Percentiles rank a stretch among this genome's conserved stretches.
phyloP scores from a whole-genome alignment of 2,329 filamentous ascomycete species.

The Pseudopyrenochaeta lycopersici region DNA sequence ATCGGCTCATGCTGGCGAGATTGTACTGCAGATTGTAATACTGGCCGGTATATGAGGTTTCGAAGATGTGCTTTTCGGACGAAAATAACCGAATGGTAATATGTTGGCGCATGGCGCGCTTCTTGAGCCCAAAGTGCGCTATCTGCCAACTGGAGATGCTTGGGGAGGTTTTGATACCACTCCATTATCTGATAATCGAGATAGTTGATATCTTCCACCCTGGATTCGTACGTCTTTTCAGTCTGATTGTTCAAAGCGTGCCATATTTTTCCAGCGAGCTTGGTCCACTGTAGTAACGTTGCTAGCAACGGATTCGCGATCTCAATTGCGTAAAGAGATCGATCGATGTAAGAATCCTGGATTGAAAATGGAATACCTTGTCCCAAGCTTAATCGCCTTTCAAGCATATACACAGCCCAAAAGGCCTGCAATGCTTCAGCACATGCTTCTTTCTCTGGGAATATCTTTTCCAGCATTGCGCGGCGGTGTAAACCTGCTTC shows the following conservation, averaged over 20 bases:
- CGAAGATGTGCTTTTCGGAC: constrained; percentile 14
- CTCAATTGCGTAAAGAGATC: constrained; percentile 9
- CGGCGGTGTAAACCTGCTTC: constrained; percentile 16
- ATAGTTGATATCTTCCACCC: constrained; percentile 11
- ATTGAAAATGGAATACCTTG: constrained; percentile 20
- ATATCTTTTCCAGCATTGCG: constrained; percentile 11
- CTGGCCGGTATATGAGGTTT: constrained; percentile 13
- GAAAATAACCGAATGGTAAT: constrained; percentile 14
- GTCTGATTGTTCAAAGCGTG: constrained; percentile 13
- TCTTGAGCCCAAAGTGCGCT: neutral
- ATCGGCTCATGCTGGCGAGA: constrained; percentile 8
- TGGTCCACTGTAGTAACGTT: constrained; percentile 15
- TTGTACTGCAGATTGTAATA: constrained; percentile 9
- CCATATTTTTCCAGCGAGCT: constrained; percentile 17
- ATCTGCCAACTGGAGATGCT: neutral
- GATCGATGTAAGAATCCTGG: constrained; percentile 18
- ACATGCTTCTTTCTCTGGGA: constrained; percentile 6
- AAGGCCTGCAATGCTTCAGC: constrained; percentile 15
- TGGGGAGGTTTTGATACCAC: constrained; percentile 11
- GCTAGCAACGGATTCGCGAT: constrained; percentile 7
- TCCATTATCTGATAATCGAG: constrained; percentile 13
- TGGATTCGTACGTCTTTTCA: constrained; percentile 11
- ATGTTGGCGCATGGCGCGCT: constrained; percentile 1
- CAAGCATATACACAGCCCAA: constrained; percentile 21
- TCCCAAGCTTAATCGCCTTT: constrained; percentile 14